Base-by-base conservation (phyloP, 139 green algal genomes). In the Chlorella ohadii region DNA sequence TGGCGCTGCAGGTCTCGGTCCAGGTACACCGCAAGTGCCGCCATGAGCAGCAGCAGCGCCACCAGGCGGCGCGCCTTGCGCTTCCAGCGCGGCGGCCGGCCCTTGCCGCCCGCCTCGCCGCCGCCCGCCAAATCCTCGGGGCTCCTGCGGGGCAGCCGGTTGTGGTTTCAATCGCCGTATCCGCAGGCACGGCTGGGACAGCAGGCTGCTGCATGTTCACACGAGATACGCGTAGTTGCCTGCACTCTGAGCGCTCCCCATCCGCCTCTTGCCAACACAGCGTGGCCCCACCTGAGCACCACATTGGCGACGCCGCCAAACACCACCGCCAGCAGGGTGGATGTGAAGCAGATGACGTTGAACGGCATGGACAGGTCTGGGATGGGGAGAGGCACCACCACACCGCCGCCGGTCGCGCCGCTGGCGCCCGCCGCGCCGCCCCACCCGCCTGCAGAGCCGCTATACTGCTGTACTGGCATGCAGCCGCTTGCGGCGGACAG, bases 321-420 rank as follows among this genome's bases (percentile, higher is more conserved):
- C 56, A 92, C 93, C 1, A 99, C 85, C 1, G 96, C 92, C 27
- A 98, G 72, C 38, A 98, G 78, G 4, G 96, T 98, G 67, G 81
- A 93, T 4, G 94, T 96, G 36, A 99, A 89, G 79, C 95, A 98
- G 56, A 93, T 91, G 31, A 99, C 96, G 79, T 99, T 99, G 90
- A 98, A 99, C 4, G 95, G 93, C 96, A 99, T 99, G 78, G 88
- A 95, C 86, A 98, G 94, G 90, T 99, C 96, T 0, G 96, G 95
- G 20, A 92, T 91, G 0, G 96, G 89, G n/a, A 98, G 76, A 1
- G 88, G 87, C 27, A 98, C 88, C 28, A 98, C 59, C 7, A 23
- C 55, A 12, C 72, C 72, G 47, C 72, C 47, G 44, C 72, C 47
- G n/a, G 72, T 39, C 31, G 47, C 51, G 51, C 51, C 51, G 51